Conservation (phyloP, 169 alveolate genomes). For the Plasmodium gonderi region DNA sequence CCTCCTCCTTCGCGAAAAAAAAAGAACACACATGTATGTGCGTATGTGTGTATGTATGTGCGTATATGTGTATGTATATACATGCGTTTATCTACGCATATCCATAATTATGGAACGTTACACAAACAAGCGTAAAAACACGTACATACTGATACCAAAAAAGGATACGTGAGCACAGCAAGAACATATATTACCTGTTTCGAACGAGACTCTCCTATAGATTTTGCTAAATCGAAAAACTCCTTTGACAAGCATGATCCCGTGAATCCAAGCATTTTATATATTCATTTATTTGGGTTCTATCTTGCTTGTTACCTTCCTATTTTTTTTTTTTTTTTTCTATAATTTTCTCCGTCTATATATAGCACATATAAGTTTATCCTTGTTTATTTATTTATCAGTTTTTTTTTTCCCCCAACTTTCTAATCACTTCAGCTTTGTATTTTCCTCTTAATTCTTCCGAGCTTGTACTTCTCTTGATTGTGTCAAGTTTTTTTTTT, state of each 20-base stretch:
- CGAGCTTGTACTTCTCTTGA: not conserved
- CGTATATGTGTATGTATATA: not conserved
- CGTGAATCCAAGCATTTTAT: constrained; percentile 79
- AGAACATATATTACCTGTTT: constrained; percentile 86
- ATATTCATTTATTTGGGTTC: constrained; percentile 60
- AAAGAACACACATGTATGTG: not conserved
- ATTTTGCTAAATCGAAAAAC: constrained; percentile 91
- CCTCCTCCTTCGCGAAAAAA: constrained; percentile 84
- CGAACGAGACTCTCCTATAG: constrained; percentile 95
- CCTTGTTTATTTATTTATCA: not conserved
- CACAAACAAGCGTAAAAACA: not conserved
- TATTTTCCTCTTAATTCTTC: not conserved
- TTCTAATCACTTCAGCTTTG: too few species aligned
- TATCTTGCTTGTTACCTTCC: too few species aligned
- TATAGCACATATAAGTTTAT: not conserved
- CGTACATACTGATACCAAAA: not conserved
- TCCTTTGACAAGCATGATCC: constrained; percentile 85
- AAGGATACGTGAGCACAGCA: not conserved
- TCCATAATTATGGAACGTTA: not conserved
- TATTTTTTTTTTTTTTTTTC: constrained; percentile 4
- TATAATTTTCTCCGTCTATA: not conserved
- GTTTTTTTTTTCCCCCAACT: not conserved
- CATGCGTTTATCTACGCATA: not conserved
- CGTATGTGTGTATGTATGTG: not conserved
- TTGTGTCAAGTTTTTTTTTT: not conserved